Evolutionary conservation across 2,329 filamentous ascomycete species (phyloP).

Genomic region (Diatrype stigma): DNA sequence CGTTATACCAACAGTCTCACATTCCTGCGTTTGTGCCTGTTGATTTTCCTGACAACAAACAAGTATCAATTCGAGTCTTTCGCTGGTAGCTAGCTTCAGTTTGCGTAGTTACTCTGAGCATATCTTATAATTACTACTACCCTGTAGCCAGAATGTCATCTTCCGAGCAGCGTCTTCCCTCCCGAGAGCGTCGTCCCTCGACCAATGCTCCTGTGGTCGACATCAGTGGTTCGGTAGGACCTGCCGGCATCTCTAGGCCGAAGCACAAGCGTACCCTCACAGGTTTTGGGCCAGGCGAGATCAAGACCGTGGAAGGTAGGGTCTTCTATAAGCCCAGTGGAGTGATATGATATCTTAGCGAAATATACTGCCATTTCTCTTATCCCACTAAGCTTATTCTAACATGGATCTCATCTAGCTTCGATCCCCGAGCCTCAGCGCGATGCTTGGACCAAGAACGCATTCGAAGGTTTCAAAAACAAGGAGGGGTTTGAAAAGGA

Average conservation of each 20-base stretch:
- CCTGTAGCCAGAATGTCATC: conserved; percentile 24
- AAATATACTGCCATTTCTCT: neutral
- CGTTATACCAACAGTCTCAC: conserved; percentile 1
- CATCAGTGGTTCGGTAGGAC: conserved; percentile 80
- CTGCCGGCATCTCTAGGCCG: conserved; percentile 76
- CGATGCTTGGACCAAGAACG: conserved; percentile 67
- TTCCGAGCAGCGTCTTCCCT: conserved; percentile 37
- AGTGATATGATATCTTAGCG: neutral
- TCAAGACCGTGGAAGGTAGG: conserved; percentile 87
- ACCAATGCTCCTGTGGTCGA: conserved; percentile 77
- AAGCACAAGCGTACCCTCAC: conserved; percentile 98
- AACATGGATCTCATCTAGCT: conserved; percentile 35
- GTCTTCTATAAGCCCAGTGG: conserved; percentile 1
- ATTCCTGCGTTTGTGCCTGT: neutral
- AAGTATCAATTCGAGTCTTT: neutral
- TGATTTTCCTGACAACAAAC: neutral
- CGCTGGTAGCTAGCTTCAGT: neutral
- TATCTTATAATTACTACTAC: conserved; percentile 1
- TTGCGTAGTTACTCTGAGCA: conserved; percentile 1
- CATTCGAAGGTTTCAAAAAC: conserved; percentile 65
- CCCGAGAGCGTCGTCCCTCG: conserved; percentile 75
- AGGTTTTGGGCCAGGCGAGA: conserved; percentile 84
- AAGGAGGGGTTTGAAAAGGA: conserved; percentile 85
- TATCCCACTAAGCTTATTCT: neutral
- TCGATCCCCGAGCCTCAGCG: conserved; percentile 86